These are phyloP conservation scores for Luffa acutangula DNA, from an alignment of 306 rosid species.

Conservation along the genomic window DNA sequence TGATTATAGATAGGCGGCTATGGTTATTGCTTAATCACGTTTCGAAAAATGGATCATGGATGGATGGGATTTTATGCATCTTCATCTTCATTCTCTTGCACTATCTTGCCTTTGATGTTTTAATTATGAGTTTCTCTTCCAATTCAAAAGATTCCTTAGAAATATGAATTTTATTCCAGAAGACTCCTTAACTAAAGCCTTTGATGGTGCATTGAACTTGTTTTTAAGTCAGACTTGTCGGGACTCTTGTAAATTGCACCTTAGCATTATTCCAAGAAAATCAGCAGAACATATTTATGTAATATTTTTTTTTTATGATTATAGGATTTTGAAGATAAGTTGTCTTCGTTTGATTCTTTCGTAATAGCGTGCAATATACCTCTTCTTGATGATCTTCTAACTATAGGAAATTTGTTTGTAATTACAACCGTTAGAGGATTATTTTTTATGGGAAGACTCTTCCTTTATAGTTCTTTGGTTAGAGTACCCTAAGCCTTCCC, in stretches of 20 bases:
- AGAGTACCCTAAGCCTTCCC: background rate
- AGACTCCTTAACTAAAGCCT: background rate
- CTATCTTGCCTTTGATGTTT: background rate
- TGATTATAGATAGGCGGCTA: background rate
- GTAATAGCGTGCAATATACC: background rate
- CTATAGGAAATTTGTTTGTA: background rate
- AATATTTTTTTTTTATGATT: too few relatives aligned
- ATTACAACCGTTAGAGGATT: background rate
- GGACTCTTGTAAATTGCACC: background rate
- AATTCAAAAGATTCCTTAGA: background rate
- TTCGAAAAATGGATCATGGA: background rate
- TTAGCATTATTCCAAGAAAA: background rate
- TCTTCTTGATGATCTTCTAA: background rate
- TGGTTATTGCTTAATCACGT: conserved; percentile 1
- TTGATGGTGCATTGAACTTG: background rate
- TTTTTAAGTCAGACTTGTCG: background rate
- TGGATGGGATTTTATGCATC: background rate
- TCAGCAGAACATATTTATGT: background rate
- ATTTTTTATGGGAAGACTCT: background rate
- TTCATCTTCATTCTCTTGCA: background rate
- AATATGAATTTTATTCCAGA: background rate
- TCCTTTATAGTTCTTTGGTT: background rate
- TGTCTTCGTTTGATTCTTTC: background rate
- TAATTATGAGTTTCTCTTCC: background rate
- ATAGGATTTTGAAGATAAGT: background rate